These are phyloP conservation scores for Aquilaria agallochum DNA, from an alignment of 441 rosid genomes.

Conservation along the genomic window DNA sequence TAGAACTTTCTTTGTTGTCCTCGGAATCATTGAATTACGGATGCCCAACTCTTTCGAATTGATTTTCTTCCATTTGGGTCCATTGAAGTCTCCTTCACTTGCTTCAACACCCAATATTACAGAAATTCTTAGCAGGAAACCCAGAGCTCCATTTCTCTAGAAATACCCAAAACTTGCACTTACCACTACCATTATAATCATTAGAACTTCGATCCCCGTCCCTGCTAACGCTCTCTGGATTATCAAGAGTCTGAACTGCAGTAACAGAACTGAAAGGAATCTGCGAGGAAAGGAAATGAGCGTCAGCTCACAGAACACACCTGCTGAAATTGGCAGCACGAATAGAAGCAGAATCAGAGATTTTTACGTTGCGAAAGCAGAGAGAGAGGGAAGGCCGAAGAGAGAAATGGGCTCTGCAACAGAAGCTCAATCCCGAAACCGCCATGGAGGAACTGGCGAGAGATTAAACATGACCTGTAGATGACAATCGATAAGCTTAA, in stretches of 20 bases:
- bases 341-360: background rate
- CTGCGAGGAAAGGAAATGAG: constrained; percentile 22
- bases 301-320: background rate
- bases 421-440: constrained; percentile 39
- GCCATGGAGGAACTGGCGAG: constrained; percentile 28
- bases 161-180: background rate
- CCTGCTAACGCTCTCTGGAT: constrained; percentile 29
- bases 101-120: constrained; percentile 12
- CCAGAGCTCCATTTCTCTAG: background rate
- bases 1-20: constrained; percentile 65
- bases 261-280: constrained; percentile 34
- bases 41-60: constrained; percentile 67
- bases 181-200: constrained; percentile 13
- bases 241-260: constrained; percentile 37
- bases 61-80: constrained; percentile 49
- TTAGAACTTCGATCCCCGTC: constrained; percentile 19
- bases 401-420: constrained; percentile 36
- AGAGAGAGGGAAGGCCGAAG: constrained; percentile 31
- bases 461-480: constrained; percentile 16
- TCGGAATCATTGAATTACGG: constrained; percentile 49
- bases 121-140: background rate
- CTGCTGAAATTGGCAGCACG: background rate
- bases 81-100: constrained; percentile 22
- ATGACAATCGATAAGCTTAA: constrained; percentile 17
- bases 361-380: constrained; percentile 39